A percentile compares a stretch with the other conserved stretches of the same genome.
Conservation (phyloP, 2,329 filamentous ascomycete species). For the Penicillium crustosum region DNA sequence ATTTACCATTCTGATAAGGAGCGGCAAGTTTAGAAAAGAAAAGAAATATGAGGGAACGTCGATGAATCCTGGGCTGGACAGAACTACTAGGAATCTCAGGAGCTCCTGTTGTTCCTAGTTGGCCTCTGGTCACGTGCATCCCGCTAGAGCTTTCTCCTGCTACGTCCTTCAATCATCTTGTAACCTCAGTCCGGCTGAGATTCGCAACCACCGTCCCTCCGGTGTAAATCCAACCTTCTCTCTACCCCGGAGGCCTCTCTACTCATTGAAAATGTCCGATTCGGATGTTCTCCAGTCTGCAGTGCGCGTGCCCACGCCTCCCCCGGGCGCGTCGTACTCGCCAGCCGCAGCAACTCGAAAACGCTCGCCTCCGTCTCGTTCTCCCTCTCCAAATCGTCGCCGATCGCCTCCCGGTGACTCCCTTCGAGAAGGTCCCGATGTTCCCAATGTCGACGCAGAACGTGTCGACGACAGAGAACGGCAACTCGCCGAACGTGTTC, state of each 20-base stretch:
- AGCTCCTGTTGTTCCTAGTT: slow-evolving; percentile 20
- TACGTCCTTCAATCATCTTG: slow-evolving; percentile 3
- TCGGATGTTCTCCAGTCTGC: slow-evolving; percentile 54
- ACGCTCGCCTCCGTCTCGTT: slow-evolving; percentile 56
- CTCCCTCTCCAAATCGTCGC: slow-evolving; percentile 53
- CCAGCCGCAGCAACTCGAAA: slow-evolving; percentile 54
- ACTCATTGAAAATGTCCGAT: slow-evolving; percentile 42
- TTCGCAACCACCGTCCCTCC: slow-evolving; percentile 11
- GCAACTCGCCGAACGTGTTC: slow-evolving; percentile 54
- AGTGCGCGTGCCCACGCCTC: slow-evolving; percentile 60
- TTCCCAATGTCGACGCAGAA: slow-evolving; percentile 52
- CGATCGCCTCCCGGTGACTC: slow-evolving; percentile 46
- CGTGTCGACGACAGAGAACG: slow-evolving; percentile 52
- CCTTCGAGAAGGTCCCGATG: slow-evolving; percentile 37
- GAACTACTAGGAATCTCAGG: slow-evolving; percentile 17
- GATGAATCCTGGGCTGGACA: slow-evolving; percentile 11
- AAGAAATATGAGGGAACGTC: slow-evolving; percentile 9
- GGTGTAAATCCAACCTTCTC: slow-evolving; percentile 8
- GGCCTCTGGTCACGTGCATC: slow-evolving; percentile 20
- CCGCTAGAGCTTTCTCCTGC: slow-evolving; percentile 22
- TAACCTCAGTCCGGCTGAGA: slow-evolving; percentile 8
- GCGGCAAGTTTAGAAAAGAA: slow-evolving; percentile 8
- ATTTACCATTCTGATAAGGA: slow-evolving; percentile 32
- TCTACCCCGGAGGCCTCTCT: slow-evolving; percentile 8
- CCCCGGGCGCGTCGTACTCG: slow-evolving; percentile 50